These are phyloP conservation scores for Stachybotrys echinatus DNA, from an alignment of 2,329 filamentous ascomycete genomes.

Conservation along the genomic window DNA sequence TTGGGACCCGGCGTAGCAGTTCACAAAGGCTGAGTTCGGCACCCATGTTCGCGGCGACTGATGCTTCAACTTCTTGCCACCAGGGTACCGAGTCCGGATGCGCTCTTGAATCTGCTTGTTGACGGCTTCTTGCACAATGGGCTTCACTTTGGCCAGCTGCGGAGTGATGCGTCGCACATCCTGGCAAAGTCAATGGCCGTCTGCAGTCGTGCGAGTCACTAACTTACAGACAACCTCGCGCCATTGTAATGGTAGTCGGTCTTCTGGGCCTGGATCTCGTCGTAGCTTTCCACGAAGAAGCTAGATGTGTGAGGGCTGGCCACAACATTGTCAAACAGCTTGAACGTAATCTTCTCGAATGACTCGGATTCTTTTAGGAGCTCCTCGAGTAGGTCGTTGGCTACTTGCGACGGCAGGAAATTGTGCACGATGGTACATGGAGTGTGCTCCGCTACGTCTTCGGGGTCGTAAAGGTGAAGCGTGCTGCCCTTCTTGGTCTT, in stretches of 20 bases:
- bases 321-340: slow-evolving; percentile 84
- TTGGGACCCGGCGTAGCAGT: slow-evolving; percentile 79
- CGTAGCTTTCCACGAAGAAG: slow-evolving; percentile 74
- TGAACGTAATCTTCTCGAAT: slow-evolving; percentile 69
- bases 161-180: slow-evolving; percentile 75
- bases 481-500: slow-evolving; percentile 76
- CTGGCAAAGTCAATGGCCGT: slow-evolving; percentile 23
- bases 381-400: slow-evolving; percentile 69
- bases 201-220: background rate
- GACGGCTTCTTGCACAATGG: slow-evolving; percentile 67
- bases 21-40: slow-evolving; percentile 90
- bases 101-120: slow-evolving; percentile 71
- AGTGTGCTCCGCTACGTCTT: slow-evolving; percentile 76
- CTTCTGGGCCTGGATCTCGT: slow-evolving; percentile 65
- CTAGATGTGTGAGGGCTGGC: slow-evolving; percentile 77
- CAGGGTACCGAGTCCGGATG: slow-evolving; percentile 63
- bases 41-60: slow-evolving; percentile 71
- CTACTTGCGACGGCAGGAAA: slow-evolving; percentile 68
- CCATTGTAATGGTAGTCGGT: slow-evolving; percentile 86
- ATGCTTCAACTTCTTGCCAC: slow-evolving; percentile 67
- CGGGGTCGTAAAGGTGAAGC: slow-evolving; percentile 74
- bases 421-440: slow-evolving; percentile 92
- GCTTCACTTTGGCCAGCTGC: slow-evolving; percentile 64
- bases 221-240: slow-evolving; percentile 53
- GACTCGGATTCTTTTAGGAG: slow-evolving; percentile 67